A percentile compares a stretch with the other conserved stretches of the same genome.
phyloP scores from a whole-genome alignment of 2,329 filamentous ascomycete genomes.

The Colletotrichum simmondsii region DNA sequence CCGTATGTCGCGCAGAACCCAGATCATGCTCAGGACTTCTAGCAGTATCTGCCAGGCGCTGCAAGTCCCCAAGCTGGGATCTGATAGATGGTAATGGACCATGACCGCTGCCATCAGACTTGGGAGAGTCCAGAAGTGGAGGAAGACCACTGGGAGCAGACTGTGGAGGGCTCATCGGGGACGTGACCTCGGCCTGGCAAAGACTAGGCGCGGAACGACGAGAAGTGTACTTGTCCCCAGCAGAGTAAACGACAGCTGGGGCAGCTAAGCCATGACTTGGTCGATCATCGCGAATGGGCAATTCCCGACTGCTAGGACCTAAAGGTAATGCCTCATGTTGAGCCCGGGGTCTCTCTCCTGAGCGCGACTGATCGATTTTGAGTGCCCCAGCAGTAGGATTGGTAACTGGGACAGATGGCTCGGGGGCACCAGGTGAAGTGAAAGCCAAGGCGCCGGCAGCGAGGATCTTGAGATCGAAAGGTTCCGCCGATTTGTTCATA shows the following conservation, averaged over 20 bases:
- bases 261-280: slow-evolving; percentile 19
- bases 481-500: slow-evolving; percentile 10
- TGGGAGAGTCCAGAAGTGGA: slow-evolving; percentile 49
- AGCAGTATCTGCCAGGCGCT: slow-evolving; percentile 43
- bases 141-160: slow-evolving; percentile 44
- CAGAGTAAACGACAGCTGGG: slow-evolving; percentile 24
- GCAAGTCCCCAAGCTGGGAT: slow-evolving; percentile 49
- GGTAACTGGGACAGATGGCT: slow-evolving; percentile 26
- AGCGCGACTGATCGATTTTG: slow-evolving; percentile 4
- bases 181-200: slow-evolving; percentile 17
- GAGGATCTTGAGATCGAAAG: slow-evolving; percentile 43
- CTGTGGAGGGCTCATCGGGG: slow-evolving; percentile 28
- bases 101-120: slow-evolving; percentile 47
- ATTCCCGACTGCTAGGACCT: slow-evolving; percentile 40
- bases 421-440: slow-evolving; percentile 27
- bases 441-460: slow-evolving; percentile 45
- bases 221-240: slow-evolving; percentile 18
- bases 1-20: slow-evolving; percentile 37
- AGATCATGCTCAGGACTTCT: slow-evolving; percentile 46
- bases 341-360: not conserved
- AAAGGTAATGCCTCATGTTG: not conserved
- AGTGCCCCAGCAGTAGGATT: slow-evolving; percentile 34
- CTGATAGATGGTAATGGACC: slow-evolving; percentile 51
- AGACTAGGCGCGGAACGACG: not conserved
- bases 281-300: slow-evolving; percentile 48